Evolutionary conservation across 1,284 basidiomycete genomes (phyloP).

Genomic region (Moesziomyces antarcticus): DNA sequence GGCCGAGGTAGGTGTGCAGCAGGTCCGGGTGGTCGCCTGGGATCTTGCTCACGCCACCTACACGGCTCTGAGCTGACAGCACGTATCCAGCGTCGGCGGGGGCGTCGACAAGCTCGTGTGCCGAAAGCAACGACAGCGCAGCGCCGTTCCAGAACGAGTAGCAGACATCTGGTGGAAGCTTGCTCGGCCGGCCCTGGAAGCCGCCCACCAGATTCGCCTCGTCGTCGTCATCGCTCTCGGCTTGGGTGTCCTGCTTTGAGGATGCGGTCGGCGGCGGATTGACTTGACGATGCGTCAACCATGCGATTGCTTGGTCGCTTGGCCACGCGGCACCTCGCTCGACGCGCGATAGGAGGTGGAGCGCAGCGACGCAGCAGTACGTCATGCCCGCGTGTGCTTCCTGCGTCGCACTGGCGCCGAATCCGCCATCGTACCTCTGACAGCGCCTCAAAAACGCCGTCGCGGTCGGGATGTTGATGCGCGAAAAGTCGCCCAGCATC

Average conservation of each 20-base stretch:
- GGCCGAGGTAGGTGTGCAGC: constrained; percentile 62
- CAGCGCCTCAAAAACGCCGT: constrained; percentile 73
- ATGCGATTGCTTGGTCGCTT: constrained; percentile 9
- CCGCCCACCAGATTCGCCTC: constrained; percentile 28
- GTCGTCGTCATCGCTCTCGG: constrained; percentile 21
- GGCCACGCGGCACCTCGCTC: constrained; percentile 2
- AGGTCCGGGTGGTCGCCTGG: constrained; percentile 58
- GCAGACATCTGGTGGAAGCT: constrained; percentile 57
- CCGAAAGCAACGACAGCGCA: constrained; percentile 35
- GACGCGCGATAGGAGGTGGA: constrained; percentile 71
- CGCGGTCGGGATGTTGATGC: constrained; percentile 76
- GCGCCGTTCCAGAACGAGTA: constrained; percentile 67
- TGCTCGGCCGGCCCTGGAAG: constrained; percentile 53
- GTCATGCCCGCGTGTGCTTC: constrained; percentile 96
- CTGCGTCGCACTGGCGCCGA: constrained; percentile 80
- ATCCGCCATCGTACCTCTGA: constrained; percentile 92
- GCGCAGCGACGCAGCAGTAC: constrained; percentile 85
- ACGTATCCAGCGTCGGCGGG: constrained; percentile 50
- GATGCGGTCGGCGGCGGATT: not conserved
- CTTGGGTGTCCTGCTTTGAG: not conserved
- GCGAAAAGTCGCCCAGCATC: constrained; percentile 81
- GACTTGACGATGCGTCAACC: constrained; percentile 38
- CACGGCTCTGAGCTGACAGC: constrained; percentile 49
- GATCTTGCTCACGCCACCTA: constrained; percentile 63
- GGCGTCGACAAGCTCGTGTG: constrained; percentile 48